These are phyloP conservation scores for Xylaria bambusicola DNA, from an alignment of 495 filamentous ascomycete species.

Conservation along the genomic window DNA sequence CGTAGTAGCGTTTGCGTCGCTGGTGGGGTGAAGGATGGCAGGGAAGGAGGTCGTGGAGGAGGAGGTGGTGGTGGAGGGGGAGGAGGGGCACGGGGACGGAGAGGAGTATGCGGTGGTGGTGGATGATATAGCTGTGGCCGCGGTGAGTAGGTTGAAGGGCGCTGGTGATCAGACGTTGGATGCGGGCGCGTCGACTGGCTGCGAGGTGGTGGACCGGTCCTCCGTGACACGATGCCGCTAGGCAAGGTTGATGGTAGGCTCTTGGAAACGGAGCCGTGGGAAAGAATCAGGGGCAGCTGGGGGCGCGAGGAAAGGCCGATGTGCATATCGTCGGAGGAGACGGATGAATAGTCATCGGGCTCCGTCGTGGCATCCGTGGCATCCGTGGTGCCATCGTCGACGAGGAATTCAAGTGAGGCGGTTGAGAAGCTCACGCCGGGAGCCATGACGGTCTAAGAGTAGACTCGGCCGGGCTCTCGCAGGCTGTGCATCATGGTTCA, in stretches of 20 bases:
- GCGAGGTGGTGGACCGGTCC: slow-evolving; percentile 6
- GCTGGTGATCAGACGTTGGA: slow-evolving; percentile 19
- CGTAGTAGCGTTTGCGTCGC: not conserved
- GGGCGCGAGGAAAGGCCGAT: slow-evolving; percentile 26
- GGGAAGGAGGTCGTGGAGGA: not conserved
- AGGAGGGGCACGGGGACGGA: not conserved
- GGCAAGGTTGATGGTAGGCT: slow-evolving; percentile 27
- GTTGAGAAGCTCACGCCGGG: slow-evolving; percentile 29
- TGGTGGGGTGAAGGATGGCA: not conserved
- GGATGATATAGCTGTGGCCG: not conserved
- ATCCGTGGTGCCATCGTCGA: slow-evolving; percentile 27
- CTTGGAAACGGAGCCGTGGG: slow-evolving; percentile 27
- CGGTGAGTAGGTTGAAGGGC: not conserved
- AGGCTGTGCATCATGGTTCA: slow-evolving; percentile 6
- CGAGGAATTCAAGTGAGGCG: slow-evolving; percentile 25
- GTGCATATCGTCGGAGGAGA: slow-evolving; percentile 29
- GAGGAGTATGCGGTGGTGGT: not conserved
- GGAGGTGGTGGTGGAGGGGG: not conserved
- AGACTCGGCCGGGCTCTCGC: slow-evolving; percentile 3
- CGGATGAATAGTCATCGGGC: slow-evolving; percentile 25
- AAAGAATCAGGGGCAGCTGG: slow-evolving; percentile 27
- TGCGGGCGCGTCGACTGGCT: slow-evolving; percentile 9
- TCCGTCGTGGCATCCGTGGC: slow-evolving; percentile 27
- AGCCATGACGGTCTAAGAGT: slow-evolving; percentile 24
- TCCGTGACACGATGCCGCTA: slow-evolving; percentile 19